These are phyloP conservation scores for Lactarius hengduanensis DNA, from an alignment of 768 basidiomycete species.

Conservation along the genomic window DNA sequence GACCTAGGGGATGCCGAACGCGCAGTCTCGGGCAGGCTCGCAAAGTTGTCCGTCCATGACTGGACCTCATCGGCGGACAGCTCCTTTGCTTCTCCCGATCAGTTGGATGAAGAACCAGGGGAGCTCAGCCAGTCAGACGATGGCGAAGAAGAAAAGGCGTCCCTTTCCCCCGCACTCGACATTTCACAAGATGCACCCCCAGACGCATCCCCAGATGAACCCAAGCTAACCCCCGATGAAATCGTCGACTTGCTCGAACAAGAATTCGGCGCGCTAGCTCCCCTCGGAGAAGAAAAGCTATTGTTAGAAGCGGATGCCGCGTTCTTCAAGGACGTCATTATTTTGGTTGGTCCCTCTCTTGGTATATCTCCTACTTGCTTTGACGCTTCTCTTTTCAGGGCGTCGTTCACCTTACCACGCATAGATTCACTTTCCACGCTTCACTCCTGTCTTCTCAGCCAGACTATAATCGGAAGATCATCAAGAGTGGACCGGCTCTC, in stretches of 20 bases:
- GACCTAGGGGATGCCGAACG: conserved; percentile 41
- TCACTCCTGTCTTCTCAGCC: conserved; percentile 50
- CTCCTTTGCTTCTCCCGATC: conserved; percentile 7
- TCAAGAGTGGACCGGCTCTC: conserved; percentile 52
- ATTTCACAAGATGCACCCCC: conserved; percentile 28
- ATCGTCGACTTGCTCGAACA: conserved; percentile 50
- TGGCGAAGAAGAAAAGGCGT: conserved; percentile 22
- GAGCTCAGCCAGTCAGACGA: conserved; percentile 32
- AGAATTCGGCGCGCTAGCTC: conserved; percentile 56
- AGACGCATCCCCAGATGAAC: conserved; percentile 22
- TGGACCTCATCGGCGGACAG: conserved; percentile 34
- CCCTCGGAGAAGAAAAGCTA: conserved; percentile 48
- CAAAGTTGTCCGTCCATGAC: conserved; percentile 40
- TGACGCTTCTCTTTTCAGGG: conserved; percentile 38
- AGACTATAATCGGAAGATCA: conserved; percentile 37
- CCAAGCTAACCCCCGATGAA: conserved; percentile 45
- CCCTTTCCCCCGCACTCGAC: neutral
- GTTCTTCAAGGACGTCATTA: conserved; percentile 47
- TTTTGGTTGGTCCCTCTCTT: conserved; percentile 41
- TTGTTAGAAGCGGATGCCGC: conserved; percentile 54
- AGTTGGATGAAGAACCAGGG: conserved; percentile 1
- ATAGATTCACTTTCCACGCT: conserved; percentile 65
- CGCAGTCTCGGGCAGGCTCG: conserved; percentile 38
- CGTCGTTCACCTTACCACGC: conserved; percentile 62
- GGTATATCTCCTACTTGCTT: conserved; percentile 16